Evolutionary conservation across 768 basidiomycete species (phyloP), one percentile per base, ranked within the genome.

Genomic region (Lactifluus hygrophoroides): DNA sequence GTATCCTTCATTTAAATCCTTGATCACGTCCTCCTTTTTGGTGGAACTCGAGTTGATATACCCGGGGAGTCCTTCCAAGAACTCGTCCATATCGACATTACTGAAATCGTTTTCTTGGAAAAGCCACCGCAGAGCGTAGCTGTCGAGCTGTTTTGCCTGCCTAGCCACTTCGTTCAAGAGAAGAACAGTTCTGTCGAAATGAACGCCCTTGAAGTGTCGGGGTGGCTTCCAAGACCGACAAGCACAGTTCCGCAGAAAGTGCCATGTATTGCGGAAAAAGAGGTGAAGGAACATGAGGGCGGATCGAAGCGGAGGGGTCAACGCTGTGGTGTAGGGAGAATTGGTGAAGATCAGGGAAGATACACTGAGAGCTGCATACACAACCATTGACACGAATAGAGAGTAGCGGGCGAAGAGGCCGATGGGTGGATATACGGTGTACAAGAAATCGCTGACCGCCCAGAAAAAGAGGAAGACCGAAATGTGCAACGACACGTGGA

Each of bases 381-480:
- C 37, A 0, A 28, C 46, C 21, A 40, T 1, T 17, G 47, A 25
- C 7, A 11, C 28, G 7, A 52, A 16, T 19, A 61, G 46, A 14
- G 21, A 34, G 49, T 28, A 45, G 9, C 32, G 56, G 17, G 56
- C 1, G 28, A 58, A 32, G 2, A 10, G 9, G 21, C 51, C 57
- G 3, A 62, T 34, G 3, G 13, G 28, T 13, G 3, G 13, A 59
- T 62, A 0, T 25, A 53, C n/a, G 1, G 38, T 52, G 28, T 49
- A 48, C 13, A 58, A 45, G 52, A 54, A 58, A 43, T 58, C 51
- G 38, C 57, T 54, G 38, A 58, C 11, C 2, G 52, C 51, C 52
- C 57, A 42, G 35, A 62, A 54, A 35, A 59, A 62, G 0, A 62
- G 52, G 28, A 62, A 59, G 6, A 59, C 25, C 0, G 61, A 52